A percentile compares a stretch with the other conserved stretches of the same genome.
These are phyloP conservation scores for Neurospora pannonica DNA, from an alignment of 495 filamentous ascomycete genomes.

Conservation along the genomic window DNA sequence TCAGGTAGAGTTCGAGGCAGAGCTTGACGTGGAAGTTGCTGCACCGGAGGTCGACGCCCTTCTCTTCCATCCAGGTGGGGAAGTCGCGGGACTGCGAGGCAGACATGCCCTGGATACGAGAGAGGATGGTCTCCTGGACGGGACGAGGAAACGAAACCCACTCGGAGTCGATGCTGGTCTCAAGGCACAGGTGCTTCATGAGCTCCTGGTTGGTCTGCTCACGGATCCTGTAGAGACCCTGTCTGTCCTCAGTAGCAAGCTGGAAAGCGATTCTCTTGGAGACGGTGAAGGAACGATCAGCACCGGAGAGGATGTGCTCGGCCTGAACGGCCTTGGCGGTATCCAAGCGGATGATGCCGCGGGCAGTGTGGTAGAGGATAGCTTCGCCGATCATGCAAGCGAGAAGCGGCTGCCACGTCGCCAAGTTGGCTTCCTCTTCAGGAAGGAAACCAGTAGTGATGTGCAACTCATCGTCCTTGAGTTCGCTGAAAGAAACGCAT, in stretches of 20 bases:
- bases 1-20: neutral
- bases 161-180: slow-evolving; percentile 7
- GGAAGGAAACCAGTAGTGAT: slow-evolving; percentile 3
- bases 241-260: slow-evolving; percentile 2
- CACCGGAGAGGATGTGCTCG: slow-evolving; percentile 4
- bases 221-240: neutral
- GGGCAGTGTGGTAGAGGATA: slow-evolving; percentile 11
- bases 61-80: neutral
- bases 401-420: slow-evolving; percentile 1
- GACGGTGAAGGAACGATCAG: neutral
- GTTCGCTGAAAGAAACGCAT: slow-evolving; percentile 4
- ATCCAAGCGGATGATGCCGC: slow-evolving; percentile 2
- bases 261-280: slow-evolving; percentile 9
- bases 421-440: neutral
- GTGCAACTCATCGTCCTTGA: neutral
- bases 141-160: slow-evolving; percentile 7
- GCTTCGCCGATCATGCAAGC: slow-evolving; percentile 3
- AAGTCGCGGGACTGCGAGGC: neutral
- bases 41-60: neutral
- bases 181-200: slow-evolving; percentile 13
- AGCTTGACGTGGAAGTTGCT: slow-evolving; percentile 14
- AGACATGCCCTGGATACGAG: slow-evolving; percentile 3
- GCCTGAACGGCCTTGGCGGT: slow-evolving; percentile 4
- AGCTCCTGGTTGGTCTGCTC: slow-evolving; percentile 2
- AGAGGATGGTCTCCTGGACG: slow-evolving; percentile 9